Percentiles rank a stretch among this genome's conserved stretches.
Conservation (phyloP, 1,284 basidiomycete species). For the Malassezia japonica region DNA sequence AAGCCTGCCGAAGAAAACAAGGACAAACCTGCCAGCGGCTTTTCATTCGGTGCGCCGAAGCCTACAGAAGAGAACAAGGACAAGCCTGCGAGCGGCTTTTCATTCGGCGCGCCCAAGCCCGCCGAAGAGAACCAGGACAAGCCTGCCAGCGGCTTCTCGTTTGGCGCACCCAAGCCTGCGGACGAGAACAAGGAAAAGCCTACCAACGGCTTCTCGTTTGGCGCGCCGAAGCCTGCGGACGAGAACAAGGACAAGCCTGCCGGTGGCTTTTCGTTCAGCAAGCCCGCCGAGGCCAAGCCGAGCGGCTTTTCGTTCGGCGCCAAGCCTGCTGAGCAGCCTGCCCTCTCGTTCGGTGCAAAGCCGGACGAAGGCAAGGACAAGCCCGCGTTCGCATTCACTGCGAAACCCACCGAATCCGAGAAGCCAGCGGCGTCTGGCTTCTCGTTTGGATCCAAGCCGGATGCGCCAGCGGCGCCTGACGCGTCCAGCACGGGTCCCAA, state of each 20-base stretch:
- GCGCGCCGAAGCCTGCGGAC: neutral
- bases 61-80: neutral
- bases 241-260: neutral
- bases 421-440: neutral
- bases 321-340: neutral
- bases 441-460: conserved; percentile 5
- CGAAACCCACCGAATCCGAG: neutral
- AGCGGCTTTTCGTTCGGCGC: conserved; percentile 26
- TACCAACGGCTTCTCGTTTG: neutral
- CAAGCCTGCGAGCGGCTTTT: neutral
- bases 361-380: conserved; percentile 19
- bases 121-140: neutral
- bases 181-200: neutral
- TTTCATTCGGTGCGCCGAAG: neutral
- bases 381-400: conserved; percentile 22
- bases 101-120: neutral
- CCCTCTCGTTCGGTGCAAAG: neutral
- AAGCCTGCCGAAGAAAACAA: neutral
- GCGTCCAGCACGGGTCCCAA: neutral
- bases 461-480: neutral
- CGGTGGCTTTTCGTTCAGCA: conserved; percentile 4
- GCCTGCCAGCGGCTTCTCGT: neutral
- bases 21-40: neutral
- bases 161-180: neutral
- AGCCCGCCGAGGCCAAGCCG: conserved; percentile 18